Base-by-base conservation (phyloP, 1,284 basidiomycete species). In the Papiliotrema terrestris region DNA sequence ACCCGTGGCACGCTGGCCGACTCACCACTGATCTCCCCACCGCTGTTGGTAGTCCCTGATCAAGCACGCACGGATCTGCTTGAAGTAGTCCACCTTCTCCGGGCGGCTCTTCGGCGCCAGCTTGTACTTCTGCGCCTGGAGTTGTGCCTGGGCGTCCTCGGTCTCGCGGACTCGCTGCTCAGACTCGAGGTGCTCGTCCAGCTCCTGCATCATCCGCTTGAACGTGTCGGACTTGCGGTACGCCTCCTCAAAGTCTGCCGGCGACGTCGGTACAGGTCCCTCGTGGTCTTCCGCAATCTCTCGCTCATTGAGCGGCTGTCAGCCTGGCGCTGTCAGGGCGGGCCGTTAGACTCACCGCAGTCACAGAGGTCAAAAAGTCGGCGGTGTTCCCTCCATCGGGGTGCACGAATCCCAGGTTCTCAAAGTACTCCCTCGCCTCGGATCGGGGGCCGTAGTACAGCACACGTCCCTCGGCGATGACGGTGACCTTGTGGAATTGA, bases 371-470 rank as follows among this genome's bases (percentile, higher is more conserved):
- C 42, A 87, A 74, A 71, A 85, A 88, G 65, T 86, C 85, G n/a
- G 84, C 82, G 3, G 69, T 68, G 57, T 74, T 76, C 42, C 66
- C 73, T 35, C 74, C 72, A 25, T 70, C 65, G 20, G 66, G 66
- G 55, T 68, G 68, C 26, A 85, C 84, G 77, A 85, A 94, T 6
- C 91, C 91, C 19, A 93, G 78, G 35, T 78, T 75, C 66, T 89
- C 85, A 61, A 92, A 92, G 77, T 93, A 92, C 0, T 78, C 78
- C 38, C 87, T 83, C 2, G 91, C 91, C 59, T 86, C 82, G 74
- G 72, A 69, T 0, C 85, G 80, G 2, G 86, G 84, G 3, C 91
- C 91, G 70, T 84, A 91, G 80, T 86, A 94, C 13, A 90, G 86
- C 66, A 89, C 83, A 47, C 83, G 84, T 9, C 91, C 91, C 69